Conservation (phyloP, 2,329 filamentous ascomycete genomes). For the Aureobasidium sp. region DNA sequence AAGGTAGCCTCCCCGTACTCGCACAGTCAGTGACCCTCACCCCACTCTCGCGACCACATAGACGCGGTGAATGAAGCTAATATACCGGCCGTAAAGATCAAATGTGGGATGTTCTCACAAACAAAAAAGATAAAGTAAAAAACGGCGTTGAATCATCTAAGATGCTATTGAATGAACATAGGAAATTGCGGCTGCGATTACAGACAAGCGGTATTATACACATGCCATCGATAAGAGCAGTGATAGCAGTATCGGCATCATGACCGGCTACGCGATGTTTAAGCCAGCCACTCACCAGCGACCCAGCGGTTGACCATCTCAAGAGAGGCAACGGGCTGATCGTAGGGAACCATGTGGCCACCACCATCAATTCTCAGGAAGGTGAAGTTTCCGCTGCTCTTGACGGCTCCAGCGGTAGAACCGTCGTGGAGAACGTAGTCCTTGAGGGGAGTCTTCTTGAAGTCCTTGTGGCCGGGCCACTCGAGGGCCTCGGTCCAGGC, state of each 20-base stretch:
- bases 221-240: neutral
- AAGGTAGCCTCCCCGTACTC: too few relatives aligned
- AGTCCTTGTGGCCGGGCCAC: constrained; percentile 80
- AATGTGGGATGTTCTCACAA: neutral
- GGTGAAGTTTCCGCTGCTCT: constrained; percentile 86
- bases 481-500: constrained; percentile 91
- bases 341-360: constrained; percentile 96
- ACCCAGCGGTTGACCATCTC: constrained; percentile 97
- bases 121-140: neutral
- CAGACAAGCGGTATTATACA: neutral
- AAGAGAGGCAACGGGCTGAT: constrained; percentile 82
- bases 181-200: neutral
- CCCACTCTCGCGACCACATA: too few relatives aligned
- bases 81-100: too few relatives aligned
- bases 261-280: constrained; percentile 5
- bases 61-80: too few relatives aligned
- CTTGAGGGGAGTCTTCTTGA: constrained; percentile 61
- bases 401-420: constrained; percentile 52
- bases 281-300: constrained; percentile 64
- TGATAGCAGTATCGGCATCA: neutral
- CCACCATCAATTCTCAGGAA: constrained; percentile 84
- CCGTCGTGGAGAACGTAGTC: constrained; percentile 58
- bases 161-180: neutral
- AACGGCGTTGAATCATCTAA: neutral
- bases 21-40: too few relatives aligned